A percentile compares a stretch with the other conserved stretches of the same genome.
phyloP scores from a whole-genome alignment of 2,329 filamentous ascomycete species.

The Cordyceps cateniannulata region DNA sequence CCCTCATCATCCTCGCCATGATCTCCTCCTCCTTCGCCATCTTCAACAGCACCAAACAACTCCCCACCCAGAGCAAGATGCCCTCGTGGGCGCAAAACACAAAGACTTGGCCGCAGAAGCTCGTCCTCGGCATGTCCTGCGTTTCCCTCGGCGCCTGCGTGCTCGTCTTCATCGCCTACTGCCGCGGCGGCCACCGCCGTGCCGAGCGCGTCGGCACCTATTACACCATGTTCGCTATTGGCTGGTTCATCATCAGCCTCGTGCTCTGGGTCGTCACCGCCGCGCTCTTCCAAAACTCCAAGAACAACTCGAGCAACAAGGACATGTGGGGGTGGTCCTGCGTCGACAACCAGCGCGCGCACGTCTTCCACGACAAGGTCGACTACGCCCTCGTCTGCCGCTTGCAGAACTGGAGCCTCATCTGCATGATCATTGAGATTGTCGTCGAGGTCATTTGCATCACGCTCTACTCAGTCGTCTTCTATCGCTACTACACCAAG shows the following conservation, averaged over 20 bases:
- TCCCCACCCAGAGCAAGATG: slow-evolving; percentile 72
- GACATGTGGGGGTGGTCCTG: slow-evolving; percentile 99
- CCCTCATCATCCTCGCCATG: slow-evolving; percentile 88
- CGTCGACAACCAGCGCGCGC: slow-evolving; percentile 72
- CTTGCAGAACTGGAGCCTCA: slow-evolving; percentile 86
- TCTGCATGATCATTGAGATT: slow-evolving; percentile 96
- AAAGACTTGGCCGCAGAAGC: slow-evolving; percentile 81
- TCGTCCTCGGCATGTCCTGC: slow-evolving; percentile 71
- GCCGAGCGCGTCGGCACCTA: slow-evolving; percentile 93
- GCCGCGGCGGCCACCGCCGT: slow-evolving; percentile 75
- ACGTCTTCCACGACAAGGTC: slow-evolving; percentile 73
- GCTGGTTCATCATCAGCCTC: slow-evolving; percentile 89
- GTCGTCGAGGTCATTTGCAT: slow-evolving; percentile 90
- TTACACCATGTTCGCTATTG: slow-evolving; percentile 89
- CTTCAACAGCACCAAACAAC: slow-evolving; percentile 76
- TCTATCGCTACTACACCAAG: slow-evolving; percentile 98
- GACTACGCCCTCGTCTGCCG: slow-evolving; percentile 88
- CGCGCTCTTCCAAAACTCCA: slow-evolving; percentile 72
- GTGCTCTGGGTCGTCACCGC: slow-evolving; percentile 88
- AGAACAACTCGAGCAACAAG: slow-evolving; percentile 62
- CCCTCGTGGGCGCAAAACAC: slow-evolving; percentile 79
- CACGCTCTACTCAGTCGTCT: slow-evolving; percentile 85
- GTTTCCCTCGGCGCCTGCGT: slow-evolving; percentile 76
- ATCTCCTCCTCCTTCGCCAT: slow-evolving; percentile 81
- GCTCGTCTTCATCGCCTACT: slow-evolving; percentile 78